Base-by-base conservation (phyloP, 139 green algal genomes). In the Eudorina sp. region DNA sequence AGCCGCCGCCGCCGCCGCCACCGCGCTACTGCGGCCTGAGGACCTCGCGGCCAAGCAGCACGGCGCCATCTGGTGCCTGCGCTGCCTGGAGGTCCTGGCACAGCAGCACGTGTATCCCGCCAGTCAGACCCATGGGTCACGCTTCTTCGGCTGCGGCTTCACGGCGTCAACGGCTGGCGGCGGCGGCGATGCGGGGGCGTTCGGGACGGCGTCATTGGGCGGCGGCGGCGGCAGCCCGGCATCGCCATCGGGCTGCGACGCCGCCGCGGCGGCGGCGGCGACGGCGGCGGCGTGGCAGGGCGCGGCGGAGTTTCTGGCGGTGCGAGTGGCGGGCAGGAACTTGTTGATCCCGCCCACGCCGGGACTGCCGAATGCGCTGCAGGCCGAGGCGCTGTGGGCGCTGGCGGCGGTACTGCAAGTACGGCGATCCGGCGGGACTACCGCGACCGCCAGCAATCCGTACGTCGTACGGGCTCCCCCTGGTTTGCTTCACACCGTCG, bases 71-170 rank as follows among this genome's bases (percentile, higher is more conserved):
- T 87, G 81, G 81, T 31, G 21, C 9, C 62, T 87, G 29, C 62
- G 81, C 25, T 53, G 62, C 31, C 1, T 87, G 31, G 81, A 87
- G 81, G 46, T 68, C 19, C 29, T 55, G 64, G 81, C 81, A 31
- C 81, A 87, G 62, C 81, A 87, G 81, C 31, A 78, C 31, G 81
- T 87, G 43, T 87, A 87, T 45, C n/a, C 18, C 2, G 81, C 81
- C 60, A 86, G 80, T 18, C 9, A 34, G 60, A 83, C 75, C 48
- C 75, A 68, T 31, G 75, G 36, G 79, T 79, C 81, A 7, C 45
- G 55, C 3, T 87, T 86, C 80, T 86, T 86, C 9, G 80, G 80
- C 43, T 86, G 80, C 16, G 43, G n/a, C 19, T 84, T 84, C 31
- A 34, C 48, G 7, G n/a, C n/a, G n/a, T n/a, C n/a, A n/a, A n/a